Evolutionary conservation across 2,329 filamentous ascomycete genomes (phyloP), one percentile per base, ranked within the genome.

Genomic region (Epichloe typhina): DNA sequence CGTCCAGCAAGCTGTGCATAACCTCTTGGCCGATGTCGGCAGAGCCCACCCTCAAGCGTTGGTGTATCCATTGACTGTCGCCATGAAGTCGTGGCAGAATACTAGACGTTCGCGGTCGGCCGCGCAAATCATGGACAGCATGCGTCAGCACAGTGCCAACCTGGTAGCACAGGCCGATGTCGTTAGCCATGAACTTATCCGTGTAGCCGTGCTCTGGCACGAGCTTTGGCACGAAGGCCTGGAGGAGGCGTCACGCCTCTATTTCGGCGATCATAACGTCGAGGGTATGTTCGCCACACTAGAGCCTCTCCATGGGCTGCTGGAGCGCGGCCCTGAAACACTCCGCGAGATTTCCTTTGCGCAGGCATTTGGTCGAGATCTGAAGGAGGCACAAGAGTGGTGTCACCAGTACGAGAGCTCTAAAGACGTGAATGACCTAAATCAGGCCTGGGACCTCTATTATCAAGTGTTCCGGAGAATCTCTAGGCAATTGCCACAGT

Each of bases 381-480:
- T 99, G 21, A 85, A 88, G 53, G 94, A 99, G 67, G 94, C 93
- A 8, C 84, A 88, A 54, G 90, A 97, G 58, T 98, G 93, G 84
- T 98, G 93, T 66, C 83, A 87, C 55, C 87, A 94, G 49, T 98
- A 95, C 69, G 84, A 88, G 60, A 80, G 82, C 40, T 93, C 87
- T n/a, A 78, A 83, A 47, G 93, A 98, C 62, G 82, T 93, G 54
- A 91, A 88, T 46, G 94, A 99, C 64, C 79, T 98, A 44, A 98
- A 97, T 63, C 89, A 95, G 67, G 93, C 93, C 6, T 99, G 93
- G 93, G 94, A 99, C 68, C 79, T 98, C 13, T 99, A 99, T 69
- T 98, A 98, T 68, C 89, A 95, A 57, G 93, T 97, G 1, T 98
- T 98, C 80, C 83, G 90, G 54, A 87, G 94, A 64, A 97, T 99